Conservation (phyloP, 2,329 filamentous ascomycete species). For the Nemania serpens region DNA sequence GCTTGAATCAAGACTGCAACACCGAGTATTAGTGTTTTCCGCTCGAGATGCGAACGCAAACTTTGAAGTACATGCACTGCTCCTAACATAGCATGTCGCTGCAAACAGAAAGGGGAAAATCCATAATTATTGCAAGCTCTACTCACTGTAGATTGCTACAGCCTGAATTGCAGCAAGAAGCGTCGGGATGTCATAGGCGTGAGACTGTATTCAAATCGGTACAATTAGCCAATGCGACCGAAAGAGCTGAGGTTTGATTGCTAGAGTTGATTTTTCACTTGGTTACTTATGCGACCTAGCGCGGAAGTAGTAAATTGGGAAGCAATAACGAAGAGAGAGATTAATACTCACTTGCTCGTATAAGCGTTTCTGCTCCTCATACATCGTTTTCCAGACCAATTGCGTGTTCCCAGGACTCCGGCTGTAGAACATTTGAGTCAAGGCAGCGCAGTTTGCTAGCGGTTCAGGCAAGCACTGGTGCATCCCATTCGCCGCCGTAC, state of each 20-base stretch:
- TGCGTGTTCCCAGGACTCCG: slow-evolving; percentile 29
- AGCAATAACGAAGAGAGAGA: not conserved
- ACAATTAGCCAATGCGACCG: not conserved
- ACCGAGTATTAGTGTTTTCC: slow-evolving; percentile 15
- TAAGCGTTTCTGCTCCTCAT: slow-evolving; percentile 31
- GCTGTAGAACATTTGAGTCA: slow-evolving; percentile 33
- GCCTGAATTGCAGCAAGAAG: slow-evolving; percentile 15
- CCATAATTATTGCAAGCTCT: not conserved
- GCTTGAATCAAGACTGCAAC: slow-evolving; percentile 32
- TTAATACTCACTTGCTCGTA: slow-evolving; percentile 23
- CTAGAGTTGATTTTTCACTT: not conserved
- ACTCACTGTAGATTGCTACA: slow-evolving; percentile 10
- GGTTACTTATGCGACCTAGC: not conserved
- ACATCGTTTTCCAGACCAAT: slow-evolving; percentile 37
- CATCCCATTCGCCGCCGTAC: slow-evolving; percentile 24
- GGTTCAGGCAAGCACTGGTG: slow-evolving; percentile 37
- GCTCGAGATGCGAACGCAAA: not conserved
- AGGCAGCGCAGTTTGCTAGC: slow-evolving; percentile 35
- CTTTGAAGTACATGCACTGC: not conserved
- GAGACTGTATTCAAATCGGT: not conserved
- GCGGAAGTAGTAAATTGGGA: not conserved
- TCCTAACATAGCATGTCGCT: not conserved
- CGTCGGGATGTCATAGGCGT: slow-evolving; percentile 5
- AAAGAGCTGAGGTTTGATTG: not conserved
- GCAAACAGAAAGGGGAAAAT: not conserved